Conservation (phyloP, 176 grass and related monocot genomes). For the Bothriochloa decipiens region DNA sequence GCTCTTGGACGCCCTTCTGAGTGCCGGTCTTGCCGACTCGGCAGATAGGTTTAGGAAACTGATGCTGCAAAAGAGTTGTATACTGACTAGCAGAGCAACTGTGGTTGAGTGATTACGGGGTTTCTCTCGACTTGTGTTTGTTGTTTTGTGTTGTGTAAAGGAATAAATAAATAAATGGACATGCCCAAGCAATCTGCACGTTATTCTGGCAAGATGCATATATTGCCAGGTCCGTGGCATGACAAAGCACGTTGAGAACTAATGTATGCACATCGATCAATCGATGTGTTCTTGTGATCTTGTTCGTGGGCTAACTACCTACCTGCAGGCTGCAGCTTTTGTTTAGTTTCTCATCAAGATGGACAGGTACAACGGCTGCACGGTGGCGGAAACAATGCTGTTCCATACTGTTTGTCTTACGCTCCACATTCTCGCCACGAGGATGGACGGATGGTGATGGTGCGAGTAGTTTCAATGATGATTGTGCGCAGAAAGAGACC, state of each 20-base stretch:
- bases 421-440: not conserved
- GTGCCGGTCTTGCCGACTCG: constrained; percentile 42
- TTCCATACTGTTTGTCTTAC: not conserved
- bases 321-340: not conserved
- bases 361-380: constrained; percentile 18
- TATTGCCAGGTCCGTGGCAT: not conserved
- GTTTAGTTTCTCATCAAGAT: not conserved
- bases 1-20: constrained; percentile 52
- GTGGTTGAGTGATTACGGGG: not conserved
- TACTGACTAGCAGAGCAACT: constrained; percentile 46
- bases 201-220: not conserved
- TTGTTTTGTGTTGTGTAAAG: not conserved
- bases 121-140: not conserved
- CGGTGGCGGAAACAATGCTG: not conserved
- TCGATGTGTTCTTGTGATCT: not conserved
- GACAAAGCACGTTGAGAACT: not conserved
- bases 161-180: constrained; percentile 11
- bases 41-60: constrained; percentile 57
- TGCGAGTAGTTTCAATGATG: not conserved
- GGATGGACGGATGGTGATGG: not conserved
- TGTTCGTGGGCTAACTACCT: not conserved
- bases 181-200: not conserved
- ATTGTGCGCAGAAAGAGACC: not conserved
- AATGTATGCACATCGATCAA: not conserved
- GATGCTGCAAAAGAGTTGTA: constrained; percentile 62